These are phyloP conservation scores for Candida orba DNA, from an alignment of 805 yeast species.

Conservation along the genomic window DNA sequence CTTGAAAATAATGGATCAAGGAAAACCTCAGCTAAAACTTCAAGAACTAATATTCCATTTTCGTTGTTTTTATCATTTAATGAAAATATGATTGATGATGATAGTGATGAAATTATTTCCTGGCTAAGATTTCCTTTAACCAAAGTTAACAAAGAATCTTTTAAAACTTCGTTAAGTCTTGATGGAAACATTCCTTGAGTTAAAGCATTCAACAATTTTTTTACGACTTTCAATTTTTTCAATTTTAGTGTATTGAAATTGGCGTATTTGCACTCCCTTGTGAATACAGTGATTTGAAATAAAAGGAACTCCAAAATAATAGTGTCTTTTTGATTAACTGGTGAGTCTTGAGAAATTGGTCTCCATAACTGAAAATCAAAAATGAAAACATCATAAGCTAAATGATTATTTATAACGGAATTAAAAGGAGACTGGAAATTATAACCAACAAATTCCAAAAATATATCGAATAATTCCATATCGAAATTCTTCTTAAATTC, in stretches of 20 bases:
- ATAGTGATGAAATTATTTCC: constrained; percentile 46
- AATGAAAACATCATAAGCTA: constrained; percentile 51
- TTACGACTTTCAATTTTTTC: constrained; percentile 42
- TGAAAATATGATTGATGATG: constrained; percentile 44
- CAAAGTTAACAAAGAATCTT: constrained; percentile 33
- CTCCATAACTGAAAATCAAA: constrained; percentile 61
- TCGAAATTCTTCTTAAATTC: constrained; percentile 23
- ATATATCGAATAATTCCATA: constrained; percentile 39
- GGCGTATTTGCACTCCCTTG: constrained; percentile 44
- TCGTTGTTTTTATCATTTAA: constrained; percentile 27
- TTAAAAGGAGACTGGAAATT: constrained; percentile 41
- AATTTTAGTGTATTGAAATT: constrained; percentile 47
- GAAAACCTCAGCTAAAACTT: constrained; percentile 23
- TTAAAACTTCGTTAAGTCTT: constrained; percentile 26
- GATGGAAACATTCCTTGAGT: constrained; percentile 26
- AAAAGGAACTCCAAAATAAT: constrained; percentile 47
- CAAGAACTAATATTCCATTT: constrained; percentile 25
- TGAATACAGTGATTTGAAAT: constrained; percentile 50
- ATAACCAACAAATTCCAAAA: constrained; percentile 52
- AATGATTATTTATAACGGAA: constrained; percentile 48
- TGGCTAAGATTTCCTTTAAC: constrained; percentile 43
- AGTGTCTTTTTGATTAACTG: constrained; percentile 19
- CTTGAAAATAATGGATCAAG: constrained; percentile 33
- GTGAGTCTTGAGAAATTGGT: constrained; percentile 10
- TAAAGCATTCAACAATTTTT: constrained; percentile 23